Base-by-base conservation (phyloP, 768 basidiomycete species). In the Phanerochaete carnosa region DNA sequence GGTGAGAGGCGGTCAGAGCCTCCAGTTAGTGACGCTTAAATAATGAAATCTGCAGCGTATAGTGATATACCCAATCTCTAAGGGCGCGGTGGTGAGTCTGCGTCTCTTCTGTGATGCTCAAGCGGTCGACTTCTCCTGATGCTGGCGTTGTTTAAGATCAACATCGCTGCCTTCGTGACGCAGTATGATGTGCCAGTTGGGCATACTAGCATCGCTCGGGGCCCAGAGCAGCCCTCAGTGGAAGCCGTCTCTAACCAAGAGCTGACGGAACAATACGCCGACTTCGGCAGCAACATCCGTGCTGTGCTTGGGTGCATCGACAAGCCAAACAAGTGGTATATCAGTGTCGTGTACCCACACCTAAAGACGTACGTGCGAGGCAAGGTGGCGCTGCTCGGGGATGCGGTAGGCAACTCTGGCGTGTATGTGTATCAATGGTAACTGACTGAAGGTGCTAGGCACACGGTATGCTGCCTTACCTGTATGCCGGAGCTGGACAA, bases 121-220 rank as follows among this genome's bases (percentile, higher is more conserved):
- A 6, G n/a, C 6, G n/a, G 8, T 25, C 16, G 25, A 47, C 19
- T n/a, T n/a, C n/a, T 11, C 4, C 43, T 45, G 2, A 45, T 45
- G 43, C 46, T 47, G 30, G 15, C 54, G 22, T n/a, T 32, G 53
- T 12, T 35, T 80, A n/a, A 69, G 68, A 62, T 71, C 26, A 85
- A 85, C 64, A 69, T 84, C 25, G 83, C 81, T 1, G 75, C 76
- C 2, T 80, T 80, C 59, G 67, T 39, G 23, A 28, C 47, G n/a
- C 13, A n/a, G 7, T 56, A 56, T 22, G 35, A 43, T 22, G 30
- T 33, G 25, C 16, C 32, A 9, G 25, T 52, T 13, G 51, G 51
- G n/a, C 51, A 52, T n/a, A 29, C 54, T 2, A 53, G 43, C 7
- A 33, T 50, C 23, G 28, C 12, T 3, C 28, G 33, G 8, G 28